phyloP scores from a whole-genome alignment of 352 stramenopile species.

The Phytophthora pisi region DNA sequence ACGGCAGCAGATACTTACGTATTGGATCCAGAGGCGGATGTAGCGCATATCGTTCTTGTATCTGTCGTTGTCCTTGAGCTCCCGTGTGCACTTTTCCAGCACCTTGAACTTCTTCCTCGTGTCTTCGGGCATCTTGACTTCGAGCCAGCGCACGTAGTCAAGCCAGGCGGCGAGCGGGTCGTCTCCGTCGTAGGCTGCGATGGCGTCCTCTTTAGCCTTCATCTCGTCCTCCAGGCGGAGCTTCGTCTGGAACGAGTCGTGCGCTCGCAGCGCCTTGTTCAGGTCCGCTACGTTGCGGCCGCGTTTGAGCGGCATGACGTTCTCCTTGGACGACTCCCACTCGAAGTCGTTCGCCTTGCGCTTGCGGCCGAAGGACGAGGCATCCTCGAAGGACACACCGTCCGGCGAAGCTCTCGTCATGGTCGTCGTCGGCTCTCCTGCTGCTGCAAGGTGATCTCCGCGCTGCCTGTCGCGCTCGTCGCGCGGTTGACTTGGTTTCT shows the following conservation, averaged over 20 bases:
- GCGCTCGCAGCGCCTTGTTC: slow-evolving; percentile 66
- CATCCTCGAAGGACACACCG: background rate
- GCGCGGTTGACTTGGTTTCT: slow-evolving; percentile 35
- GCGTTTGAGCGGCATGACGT: slow-evolving; percentile 85
- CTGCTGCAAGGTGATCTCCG: background rate
- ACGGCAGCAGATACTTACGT: slow-evolving; percentile 49
- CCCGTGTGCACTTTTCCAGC: slow-evolving; percentile 77
- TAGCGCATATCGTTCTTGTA: slow-evolving; percentile 87
- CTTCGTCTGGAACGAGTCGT: slow-evolving; percentile 74
- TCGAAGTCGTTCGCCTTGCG: slow-evolving; percentile 61
- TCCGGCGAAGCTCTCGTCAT: slow-evolving; percentile 26
- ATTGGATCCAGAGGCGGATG: slow-evolving; percentile 88
- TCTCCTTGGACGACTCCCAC: slow-evolving; percentile 89
- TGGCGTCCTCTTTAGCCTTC: slow-evolving; percentile 51
- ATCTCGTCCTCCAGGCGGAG: slow-evolving; percentile 57
- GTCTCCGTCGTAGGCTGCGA: slow-evolving; percentile 58
- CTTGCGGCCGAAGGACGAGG: slow-evolving; percentile 26
- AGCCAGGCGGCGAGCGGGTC: slow-evolving; percentile 76
- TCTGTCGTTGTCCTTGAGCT: slow-evolving; percentile 57
- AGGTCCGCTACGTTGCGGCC: slow-evolving; percentile 81
- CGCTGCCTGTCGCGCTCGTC: slow-evolving; percentile 39
- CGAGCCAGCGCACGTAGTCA: slow-evolving; percentile 81
- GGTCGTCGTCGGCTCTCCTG: slow-evolving; percentile 5
- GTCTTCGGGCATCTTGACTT: slow-evolving; percentile 84
- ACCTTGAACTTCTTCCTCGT: slow-evolving; percentile 78